Base-by-base conservation (phyloP, 1,139 yeast genomes). In the Geotrichum siamense region DNA sequence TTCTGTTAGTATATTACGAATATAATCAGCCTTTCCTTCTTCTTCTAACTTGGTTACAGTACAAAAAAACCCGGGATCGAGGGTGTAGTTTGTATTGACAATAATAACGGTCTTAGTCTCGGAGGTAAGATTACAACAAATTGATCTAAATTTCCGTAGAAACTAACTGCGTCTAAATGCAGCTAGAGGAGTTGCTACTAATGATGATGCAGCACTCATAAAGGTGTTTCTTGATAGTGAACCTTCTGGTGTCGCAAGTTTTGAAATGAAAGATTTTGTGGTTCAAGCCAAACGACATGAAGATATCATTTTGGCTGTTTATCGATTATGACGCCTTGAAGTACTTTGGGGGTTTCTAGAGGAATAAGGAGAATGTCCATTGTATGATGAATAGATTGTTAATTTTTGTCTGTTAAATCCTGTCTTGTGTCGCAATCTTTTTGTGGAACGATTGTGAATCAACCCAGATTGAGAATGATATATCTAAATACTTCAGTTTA, bases 171-270 rank as follows among this genome's bases (percentile, higher is more conserved):
- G n/a, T n/a, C n/a, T n/a, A n/a, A n/a, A n/a, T 5, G 19, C 21
- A 50, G 54, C 48, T 3, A 50, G 57, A 6, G 62, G 62, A 2
- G 51, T 48, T 6, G 62, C 62, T n/a, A 31, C 45, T 30, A 52
- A 57, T 38, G 51, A 48, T 2, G 61, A 59, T 41, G 59, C 57
- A 3, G 58, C 60, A 3, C 47, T 51, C 31, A 44, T 57, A 22
- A 55, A 47, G 26, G 43, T 47, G 49, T 31, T 39, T 16, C 25
- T 38, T 5, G 49, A 47, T 10, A 38, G 29, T 22, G 32, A 43
- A 13, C 40, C 39, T 3, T 19, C 39, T 13, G 42, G 32, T 8
- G n/a, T n/a, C n/a, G 31, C 6, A 12, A 33, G 37, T 15, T 33
- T 20, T 21, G 21, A 21, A 33, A 15, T 33, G 8, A 6, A 26